Conservation (phyloP, 768 basidiomycete species). For the Strobilomyces confusus region DNA sequence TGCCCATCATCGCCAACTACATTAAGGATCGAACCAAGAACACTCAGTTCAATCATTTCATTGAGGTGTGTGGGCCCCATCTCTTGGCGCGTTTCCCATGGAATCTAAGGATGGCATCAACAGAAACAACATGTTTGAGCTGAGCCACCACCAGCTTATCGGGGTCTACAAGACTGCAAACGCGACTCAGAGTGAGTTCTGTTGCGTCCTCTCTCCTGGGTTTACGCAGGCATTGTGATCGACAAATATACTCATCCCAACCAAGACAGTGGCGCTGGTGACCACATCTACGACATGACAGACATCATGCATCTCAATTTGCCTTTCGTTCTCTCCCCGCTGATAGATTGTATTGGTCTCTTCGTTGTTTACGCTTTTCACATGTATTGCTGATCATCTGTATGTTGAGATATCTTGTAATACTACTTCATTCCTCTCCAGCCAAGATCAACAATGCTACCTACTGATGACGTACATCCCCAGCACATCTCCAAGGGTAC, state of each 20-base stretch:
- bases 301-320: too few species aligned
- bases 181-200: conserved; percentile 64
- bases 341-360: too few species aligned
- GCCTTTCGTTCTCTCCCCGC: too few species aligned
- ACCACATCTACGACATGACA: conserved; percentile 4
- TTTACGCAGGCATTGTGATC: conserved; percentile 63
- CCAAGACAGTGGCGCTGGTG: conserved; percentile 1
- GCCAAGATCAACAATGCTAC: too few species aligned
- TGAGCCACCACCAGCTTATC: conserved; percentile 90
- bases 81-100: not conserved
- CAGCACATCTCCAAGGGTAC: too few species aligned
- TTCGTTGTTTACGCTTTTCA: too few species aligned
- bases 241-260: conserved; percentile 58
- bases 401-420: too few species aligned
- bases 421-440: too few species aligned
- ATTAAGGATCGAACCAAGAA: conserved; percentile 99
- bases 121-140: conserved; percentile 97
- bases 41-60: conserved; percentile 96
- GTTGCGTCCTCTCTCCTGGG: not conserved
- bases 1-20: conserved; percentile 98
- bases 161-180: too few species aligned
- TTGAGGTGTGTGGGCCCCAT: conserved; percentile 55
- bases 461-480: too few species aligned
- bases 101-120: not conserved
- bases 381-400: too few species aligned